phyloP scores from a whole-genome alignment of 345 rosid species.

The Linum trigynum region DNA sequence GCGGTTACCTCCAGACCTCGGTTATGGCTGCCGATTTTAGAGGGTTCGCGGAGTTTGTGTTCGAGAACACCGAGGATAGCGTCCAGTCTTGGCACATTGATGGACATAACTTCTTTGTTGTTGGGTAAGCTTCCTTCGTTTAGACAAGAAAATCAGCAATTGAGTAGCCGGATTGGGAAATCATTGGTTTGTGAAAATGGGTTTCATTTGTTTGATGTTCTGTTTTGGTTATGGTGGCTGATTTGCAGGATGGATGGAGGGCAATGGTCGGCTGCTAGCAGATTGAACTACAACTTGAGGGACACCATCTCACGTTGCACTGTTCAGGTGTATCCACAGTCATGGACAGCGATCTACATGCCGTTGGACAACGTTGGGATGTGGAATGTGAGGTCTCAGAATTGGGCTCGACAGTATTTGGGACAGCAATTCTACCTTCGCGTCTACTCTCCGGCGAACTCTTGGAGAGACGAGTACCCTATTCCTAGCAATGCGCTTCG shows the following conservation, averaged over 20 bases:
- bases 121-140: conserved; percentile 44
- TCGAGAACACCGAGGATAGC: conserved; percentile 62
- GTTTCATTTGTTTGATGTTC: too few relatives aligned
- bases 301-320: conserved; percentile 61
- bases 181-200: too few relatives aligned
- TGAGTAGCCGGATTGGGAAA: too few relatives aligned
- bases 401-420: conserved; percentile 55
- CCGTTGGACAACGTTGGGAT: conserved; percentile 69
- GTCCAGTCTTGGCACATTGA: conserved; percentile 86
- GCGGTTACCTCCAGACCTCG: conserved; percentile 67
- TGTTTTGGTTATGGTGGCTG: neutral
- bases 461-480: conserved; percentile 63
- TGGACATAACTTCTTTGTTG: conserved; percentile 79
- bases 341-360: conserved; percentile 68
- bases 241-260: conserved; percentile 62
- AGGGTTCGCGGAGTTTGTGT: conserved; percentile 59
- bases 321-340: conserved; percentile 57
- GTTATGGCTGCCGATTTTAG: conserved; percentile 66
- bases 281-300: conserved; percentile 42
- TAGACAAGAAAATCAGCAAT: neutral
- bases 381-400: conserved; percentile 73
- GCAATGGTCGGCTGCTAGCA: conserved; percentile 56
- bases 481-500: conserved; percentile 52
- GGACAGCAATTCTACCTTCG: conserved; percentile 70
- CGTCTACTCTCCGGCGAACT: conserved; percentile 42